These are phyloP conservation scores for Acorus gramineus DNA, from an alignment of 106 monocot species.

Conservation along the genomic window DNA sequence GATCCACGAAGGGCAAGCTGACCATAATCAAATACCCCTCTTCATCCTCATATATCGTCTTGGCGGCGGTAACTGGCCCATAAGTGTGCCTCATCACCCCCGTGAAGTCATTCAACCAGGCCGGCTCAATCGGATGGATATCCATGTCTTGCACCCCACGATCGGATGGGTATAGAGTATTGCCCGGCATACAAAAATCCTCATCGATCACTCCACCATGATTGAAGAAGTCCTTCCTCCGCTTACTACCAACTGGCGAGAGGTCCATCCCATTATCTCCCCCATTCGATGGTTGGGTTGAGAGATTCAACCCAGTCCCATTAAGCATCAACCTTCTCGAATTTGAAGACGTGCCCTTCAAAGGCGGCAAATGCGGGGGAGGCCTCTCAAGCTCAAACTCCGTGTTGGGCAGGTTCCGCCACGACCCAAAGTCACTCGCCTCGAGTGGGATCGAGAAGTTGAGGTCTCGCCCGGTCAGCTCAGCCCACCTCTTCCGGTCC, in stretches of 20 bases:
- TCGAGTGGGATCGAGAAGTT: conserved; percentile 32
- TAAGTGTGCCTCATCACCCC: conserved; percentile 30
- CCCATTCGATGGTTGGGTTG: conserved; percentile 9
- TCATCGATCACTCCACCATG: conserved; percentile 8
- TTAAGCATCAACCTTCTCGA: conserved; percentile 24
- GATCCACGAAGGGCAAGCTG: too few species aligned
- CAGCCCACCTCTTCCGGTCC: conserved; percentile 41
- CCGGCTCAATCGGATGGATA: background rate
- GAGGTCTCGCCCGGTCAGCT: conserved; percentile 40
- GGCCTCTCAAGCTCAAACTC: conserved; percentile 43
- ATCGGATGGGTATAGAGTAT: background rate
- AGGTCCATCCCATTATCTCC: too few species aligned
- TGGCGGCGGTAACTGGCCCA: conserved; percentile 35
- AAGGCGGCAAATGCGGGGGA: conserved; percentile 14
- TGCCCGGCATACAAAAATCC: conserved; percentile 9
- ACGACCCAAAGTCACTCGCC: conserved; percentile 37
- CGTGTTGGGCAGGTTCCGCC: conserved; percentile 34
- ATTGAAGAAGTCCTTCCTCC: too few species aligned
- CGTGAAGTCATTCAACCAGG: conserved; percentile 35
- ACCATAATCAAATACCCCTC: conserved; percentile 17
- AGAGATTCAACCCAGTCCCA: conserved; percentile 25
- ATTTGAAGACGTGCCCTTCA: conserved; percentile 13
- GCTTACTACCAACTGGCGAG: too few species aligned
- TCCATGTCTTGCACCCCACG: conserved; percentile 21
- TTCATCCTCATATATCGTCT: conserved; percentile 40